Evolutionary conservation across 192 early-diverging fungal species (phyloP), one percentile per base, ranked within the genome.

Genomic region (Mortierella hygrophila): DNA sequence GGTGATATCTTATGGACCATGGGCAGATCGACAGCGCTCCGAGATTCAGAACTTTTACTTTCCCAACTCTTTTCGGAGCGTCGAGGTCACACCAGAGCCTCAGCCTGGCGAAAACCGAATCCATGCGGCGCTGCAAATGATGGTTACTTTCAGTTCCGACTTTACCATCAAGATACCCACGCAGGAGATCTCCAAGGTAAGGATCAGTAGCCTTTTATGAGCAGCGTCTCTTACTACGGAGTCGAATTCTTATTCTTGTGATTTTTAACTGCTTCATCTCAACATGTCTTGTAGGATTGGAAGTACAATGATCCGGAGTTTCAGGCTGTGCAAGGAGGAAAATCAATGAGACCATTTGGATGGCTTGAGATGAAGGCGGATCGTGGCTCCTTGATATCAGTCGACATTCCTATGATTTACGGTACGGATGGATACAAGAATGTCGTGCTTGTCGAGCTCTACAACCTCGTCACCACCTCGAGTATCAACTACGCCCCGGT

Each of bases 1-100:
- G 8, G 87, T 90, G 9, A 72, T 96, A 1, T 90, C 93, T 54
- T 97, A 97, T 75, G 96, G 96, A 3, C 96, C 96, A 21, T 97
- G 96, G 96, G 91, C 94, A 18, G 94, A 95, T 83, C 90, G 94
- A 35, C 96, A 97, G 73, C 88, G 95, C 41, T 63, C 88, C 16
- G 55, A 90, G 52, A 89, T 95, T 23, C 94, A 97, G 72, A 90
- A 89, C 57, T 96, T 93, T 81, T 95, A 95, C 65, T 97, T 94
- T 74, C 96, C 96, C 15, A 89, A 90, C n/a, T 72, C 94, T 0
- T 93, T 93, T 75, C 92, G 95, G 13, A 90, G 89, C 26, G 68
- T 77, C 40, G 70, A 77, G 11, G 88, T 78, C 49, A 94, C 94
- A 13, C 85, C 87, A 20, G 77, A 46, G 29, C 82, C 93, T 18